Base-by-base conservation (phyloP, 1,139 yeast species). In the Blastobotrys aristatus region DNA sequence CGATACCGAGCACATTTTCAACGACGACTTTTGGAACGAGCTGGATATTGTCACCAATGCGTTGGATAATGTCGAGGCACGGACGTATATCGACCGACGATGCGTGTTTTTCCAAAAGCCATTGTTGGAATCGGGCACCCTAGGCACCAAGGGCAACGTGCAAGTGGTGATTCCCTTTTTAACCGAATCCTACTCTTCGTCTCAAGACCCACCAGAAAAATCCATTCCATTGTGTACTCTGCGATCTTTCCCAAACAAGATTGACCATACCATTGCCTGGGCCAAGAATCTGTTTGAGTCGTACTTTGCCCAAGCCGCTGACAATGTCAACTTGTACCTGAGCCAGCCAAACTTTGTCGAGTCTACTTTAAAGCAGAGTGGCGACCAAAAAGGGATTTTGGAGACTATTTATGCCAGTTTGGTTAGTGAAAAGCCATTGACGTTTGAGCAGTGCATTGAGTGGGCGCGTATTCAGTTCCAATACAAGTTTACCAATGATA, bases 201-300 rank as follows among this genome's bases (percentile, higher is more conserved):
- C 96, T 20, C 95, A 89, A 67, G 99, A 92, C 70, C 98, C 99
- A 36, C 98, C 99, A 42, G 99, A 92, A 71, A 89, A 89, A 70
- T 82, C 96, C 3, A 90, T 92, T 62, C 99, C 99, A 32, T 76
- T 92, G 63, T 92, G 99, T 76, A 92, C 99, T 7, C 76, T 92
- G 63, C 82, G 97, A 69, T 86, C 96, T 6, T 92, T 92, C 82
- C 99, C 99, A 50, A 88, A 89, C 68, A 92, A 90, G 69, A 92
- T 92, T 61, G 99, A 92, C 64, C 99, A 92, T 64, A 94, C 99
- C 1, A 92, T 92, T 70, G 97, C 98, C 13, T 92, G 99, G 99
- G 96, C 97, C 21, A 92, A 94, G 71, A 82, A 90, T 20, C 75
- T 89, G 61, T 92, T 92, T 76, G 95, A 86, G 73, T 96, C 94